Evolutionary conservation across 148 eudicot genomes (phyloP), one percentile per base, ranked within the genome.

Genomic region (Hydrangea macrophylla): DNA sequence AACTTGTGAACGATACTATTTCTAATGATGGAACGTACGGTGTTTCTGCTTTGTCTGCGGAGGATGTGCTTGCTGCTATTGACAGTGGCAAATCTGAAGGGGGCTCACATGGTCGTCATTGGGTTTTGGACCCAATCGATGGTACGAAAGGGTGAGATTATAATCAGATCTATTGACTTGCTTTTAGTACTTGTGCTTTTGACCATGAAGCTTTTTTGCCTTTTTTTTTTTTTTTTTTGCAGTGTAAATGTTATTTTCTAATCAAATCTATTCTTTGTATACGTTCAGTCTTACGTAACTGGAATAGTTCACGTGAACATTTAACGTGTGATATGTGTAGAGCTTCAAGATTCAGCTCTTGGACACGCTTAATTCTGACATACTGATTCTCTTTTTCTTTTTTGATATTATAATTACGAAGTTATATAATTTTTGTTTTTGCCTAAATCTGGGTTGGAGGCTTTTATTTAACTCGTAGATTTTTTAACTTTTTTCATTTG

Each of bases 81-180:
- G 98, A 94, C 70, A 83, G 72, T 30, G 98, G 98, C 35, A 88
- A 82, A 64, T 94, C 98, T 69, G 98, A 94, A 81, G 97, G 98
- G 57, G 98, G 98, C 10, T 64, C 97, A 75, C 64, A 45, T 59
- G 98, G 98, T 58, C 88, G 81, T 32, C 98, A 90, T 72, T 94
- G 98, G 98, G 92, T 94, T 85, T 76, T 94, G 76, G 98, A 94
- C 76, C 98, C 98, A 18, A 94, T 94, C 53, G 98, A 94, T 75
- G 98, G 98, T 62, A 94, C 98, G 57, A 94, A 94, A 81, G 98
- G 98, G 98, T 93, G 75, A 79, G 86, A 61, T 73, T 71, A 37
- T 36, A 27, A 2, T 12, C 27, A 9, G 55, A 54, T 24, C 40
- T 55, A 24, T 60, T 58, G 22, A 58, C 66, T 30, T 10, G n/a